Evolutionary conservation across 2,329 filamentous ascomycete species (phyloP).

Genomic region (Macrophomina phaseolina): DNA sequence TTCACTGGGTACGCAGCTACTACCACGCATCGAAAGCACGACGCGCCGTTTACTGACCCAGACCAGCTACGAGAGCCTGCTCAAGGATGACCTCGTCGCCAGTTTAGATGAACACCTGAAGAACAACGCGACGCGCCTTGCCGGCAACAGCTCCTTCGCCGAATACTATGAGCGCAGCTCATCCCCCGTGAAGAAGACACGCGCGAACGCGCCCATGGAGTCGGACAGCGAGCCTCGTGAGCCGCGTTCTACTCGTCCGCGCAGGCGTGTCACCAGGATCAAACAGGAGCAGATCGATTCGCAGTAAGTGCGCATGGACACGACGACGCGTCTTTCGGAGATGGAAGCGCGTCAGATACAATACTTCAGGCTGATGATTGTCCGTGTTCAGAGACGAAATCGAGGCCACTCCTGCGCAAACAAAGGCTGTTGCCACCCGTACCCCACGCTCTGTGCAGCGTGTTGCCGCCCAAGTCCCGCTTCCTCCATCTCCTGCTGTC

Average conservation of each 20-base stretch:
- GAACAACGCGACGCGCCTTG: constrained; percentile 69
- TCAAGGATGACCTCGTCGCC: constrained; percentile 80
- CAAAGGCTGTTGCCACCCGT: constrained; percentile 53
- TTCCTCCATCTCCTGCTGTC: constrained; percentile 80
- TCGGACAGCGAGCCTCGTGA: constrained; percentile 42
- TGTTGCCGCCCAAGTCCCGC: constrained; percentile 64
- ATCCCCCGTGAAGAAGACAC: constrained; percentile 54
- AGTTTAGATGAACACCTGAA: constrained; percentile 75
- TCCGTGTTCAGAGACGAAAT: constrained; percentile 2
- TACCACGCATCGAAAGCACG: constrained; percentile 14
- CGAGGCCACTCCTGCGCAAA: constrained; percentile 51
- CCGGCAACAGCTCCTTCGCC: constrained; percentile 67
- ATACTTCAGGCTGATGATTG: neutral
- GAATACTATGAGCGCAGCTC: constrained; percentile 76
- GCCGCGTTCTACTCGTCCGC: constrained; percentile 16
- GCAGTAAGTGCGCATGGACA: constrained; percentile 11
- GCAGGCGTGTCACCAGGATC: constrained; percentile 39
- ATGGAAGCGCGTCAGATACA: constrained; percentile 30
- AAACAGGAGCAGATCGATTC: constrained; percentile 43
- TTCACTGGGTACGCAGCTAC: constrained; percentile 70
- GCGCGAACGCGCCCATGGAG: constrained; percentile 47
- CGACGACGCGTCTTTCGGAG: constrained; percentile 8
- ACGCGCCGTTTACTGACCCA: constrained; percentile 30
- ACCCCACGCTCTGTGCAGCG: constrained; percentile 40
- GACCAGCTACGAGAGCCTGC: constrained; percentile 69